phyloP scores from a whole-genome alignment of 371 early-diverging fungal species.

The Mortierella sp. region DNA sequence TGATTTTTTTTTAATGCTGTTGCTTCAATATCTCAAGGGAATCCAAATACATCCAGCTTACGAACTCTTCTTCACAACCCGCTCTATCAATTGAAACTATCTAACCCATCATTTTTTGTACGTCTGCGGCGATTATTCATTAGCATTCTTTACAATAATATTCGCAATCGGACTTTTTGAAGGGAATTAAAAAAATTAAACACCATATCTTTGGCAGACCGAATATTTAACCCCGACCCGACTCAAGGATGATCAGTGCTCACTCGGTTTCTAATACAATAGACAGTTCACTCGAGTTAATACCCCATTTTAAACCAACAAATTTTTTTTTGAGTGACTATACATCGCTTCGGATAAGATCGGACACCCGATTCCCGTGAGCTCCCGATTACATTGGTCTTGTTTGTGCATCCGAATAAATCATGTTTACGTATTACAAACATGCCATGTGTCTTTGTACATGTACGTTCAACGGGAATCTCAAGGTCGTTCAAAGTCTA shows the following conservation, averaged over 20 bases:
- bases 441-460: neutral
- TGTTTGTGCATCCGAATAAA: constrained; percentile 13
- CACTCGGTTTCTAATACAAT: neutral
- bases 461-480: neutral
- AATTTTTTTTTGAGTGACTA: neutral
- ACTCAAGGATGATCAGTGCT: constrained; percentile 3
- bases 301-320: neutral
- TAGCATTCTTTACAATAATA: neutral
- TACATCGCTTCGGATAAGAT: constrained; percentile 17
- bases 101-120: too few species aligned
- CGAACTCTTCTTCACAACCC: neutral
- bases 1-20: too few species aligned
- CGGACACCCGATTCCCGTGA: constrained; percentile 6
- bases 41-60: too few species aligned
- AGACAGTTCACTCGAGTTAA: neutral
- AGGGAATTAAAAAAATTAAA: too few species aligned
- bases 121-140: too few species aligned
- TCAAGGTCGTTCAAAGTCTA: too few species aligned
- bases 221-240: neutral
- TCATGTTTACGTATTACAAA: neutral
- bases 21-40: too few species aligned
- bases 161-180: neutral
- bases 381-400: neutral
- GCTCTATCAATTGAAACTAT: too few species aligned
- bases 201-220: neutral